Evolutionary conservation across 805 yeast species (phyloP), one percentile per base, ranked within the genome.

Genomic region (Sporopachydermia quercuum): DNA sequence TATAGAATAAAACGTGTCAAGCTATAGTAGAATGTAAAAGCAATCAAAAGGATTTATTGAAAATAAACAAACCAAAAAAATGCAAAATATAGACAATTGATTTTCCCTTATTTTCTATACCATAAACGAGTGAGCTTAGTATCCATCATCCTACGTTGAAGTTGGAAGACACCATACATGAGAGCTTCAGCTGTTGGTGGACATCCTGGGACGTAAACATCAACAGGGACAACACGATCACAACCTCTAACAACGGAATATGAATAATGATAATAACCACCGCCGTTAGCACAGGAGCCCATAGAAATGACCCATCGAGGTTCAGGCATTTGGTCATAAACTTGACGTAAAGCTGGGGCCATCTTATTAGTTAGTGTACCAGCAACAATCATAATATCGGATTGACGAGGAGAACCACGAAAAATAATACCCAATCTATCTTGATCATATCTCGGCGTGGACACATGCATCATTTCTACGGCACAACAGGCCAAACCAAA

Each of bases 261-360:
- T 6, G 91, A 79, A 62, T 83, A 83, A 60, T 83, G 94, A 64
- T 83, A 83, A 63, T 83, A 83, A 23, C 94, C 94, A 45, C 94
- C 94, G 46, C 94, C 94, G 57, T 83, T 83, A 46, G 94, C 94
- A 64, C 94, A 83, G 4, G 89, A 78, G 38, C 94, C 94, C 94
- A 83, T 83, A 42, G 91, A 80, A 51, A 83, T 83, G 39, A 84
- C 94, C 94, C 94, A 83, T 63, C 87, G 76, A 37, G 94, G 94
- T 50, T 80, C 91, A 27, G 94, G 85, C 94, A 84, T 84, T 63
- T 83, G 94, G 60, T 83, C 94, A 60, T 84, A 83, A 23, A 83
- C 94, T 65, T 82, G 91, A 66, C 94, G 78, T 58, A 83, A 67
- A 17, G 91, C 91, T 34, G 94, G 94, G 2, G 94, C 94, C 94